Base-by-base conservation (phyloP, 2,329 filamentous ascomycete species). In the Alternaria arbusti region DNA sequence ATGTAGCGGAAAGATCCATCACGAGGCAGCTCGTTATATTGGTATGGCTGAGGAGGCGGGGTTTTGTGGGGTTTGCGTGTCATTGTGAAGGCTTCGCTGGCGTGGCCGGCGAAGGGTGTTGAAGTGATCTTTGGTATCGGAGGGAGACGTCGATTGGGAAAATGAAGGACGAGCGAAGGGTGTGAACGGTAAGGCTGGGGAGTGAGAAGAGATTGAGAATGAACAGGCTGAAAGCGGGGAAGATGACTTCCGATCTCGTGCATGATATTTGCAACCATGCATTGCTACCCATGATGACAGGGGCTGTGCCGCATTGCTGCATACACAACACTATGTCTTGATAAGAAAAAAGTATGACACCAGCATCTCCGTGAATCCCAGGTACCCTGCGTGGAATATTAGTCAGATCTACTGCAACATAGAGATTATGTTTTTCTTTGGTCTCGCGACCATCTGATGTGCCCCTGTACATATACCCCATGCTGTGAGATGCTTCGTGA, bases 21-120 rank as follows among this genome's bases (percentile, higher is more conserved):
- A 11, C n/a, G 40, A 30, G 61, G 64, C 5, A 66, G 54, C 44
- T 51, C 26, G 20, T 54, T 20, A 17, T 64, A 57, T 25, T 64
- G 26, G 32, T 66, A 66, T 9, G 30, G 22, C 17, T 51, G 47
- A 22, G 47, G 5, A 3, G 20, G 26, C 26, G 11, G 1, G 26
- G 26, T 22, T 51, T 32, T 22, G 26, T 32, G 26, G 26, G 11
- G 17, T 13, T 32, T 22, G 13, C 12, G 26, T 51, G 26, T 10
- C 47, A 51, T 51, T 5, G 17, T 51, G 17, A 32, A 51, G 1
- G 17, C 17, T 15, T 17, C 47, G 26, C 47, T 20, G 1, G 17
- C 26, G 26, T 20, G 5, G 11, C 26, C 12, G 5, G 23, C 9
- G 26, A 15, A 32, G 30, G 3, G 11, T 4, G 15, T 17, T 26